These are phyloP conservation scores for Lachancea nothofagi DNA, from an alignment of 805 yeast genomes.

Conservation along the genomic window DNA sequence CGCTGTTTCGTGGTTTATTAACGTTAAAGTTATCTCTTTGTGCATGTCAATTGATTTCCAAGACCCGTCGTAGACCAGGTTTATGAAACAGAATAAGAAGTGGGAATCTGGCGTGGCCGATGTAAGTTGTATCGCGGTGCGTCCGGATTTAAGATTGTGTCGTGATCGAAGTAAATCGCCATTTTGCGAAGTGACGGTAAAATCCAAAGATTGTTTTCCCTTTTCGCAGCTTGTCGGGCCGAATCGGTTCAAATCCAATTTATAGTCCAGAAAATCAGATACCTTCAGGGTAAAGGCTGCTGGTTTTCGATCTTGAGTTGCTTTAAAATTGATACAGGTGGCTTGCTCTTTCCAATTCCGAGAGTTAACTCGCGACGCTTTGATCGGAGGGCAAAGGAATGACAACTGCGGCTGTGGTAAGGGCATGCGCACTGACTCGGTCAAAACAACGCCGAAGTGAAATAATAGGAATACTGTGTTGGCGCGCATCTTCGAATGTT, in stretches of 20 bases:
- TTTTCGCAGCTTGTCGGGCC: conserved; percentile 24
- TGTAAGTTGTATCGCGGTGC: conserved; percentile 15
- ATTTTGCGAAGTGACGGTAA: conserved; percentile 13
- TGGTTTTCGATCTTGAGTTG: conserved; percentile 1
- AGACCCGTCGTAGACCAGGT: conserved; percentile 31
- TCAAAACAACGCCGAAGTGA: neutral
- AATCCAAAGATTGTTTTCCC: conserved; percentile 22
- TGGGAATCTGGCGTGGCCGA: conserved; percentile 4
- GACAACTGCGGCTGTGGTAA: conserved; percentile 4
- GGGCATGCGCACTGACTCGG: neutral
- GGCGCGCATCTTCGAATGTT: neutral
- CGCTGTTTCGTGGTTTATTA: conserved; percentile 6
- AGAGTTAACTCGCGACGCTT: conserved; percentile 1
- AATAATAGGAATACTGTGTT: neutral
- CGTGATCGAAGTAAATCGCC: conserved; percentile 19
- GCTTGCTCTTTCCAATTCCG: conserved; percentile 1
- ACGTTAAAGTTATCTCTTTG: conserved; percentile 18
- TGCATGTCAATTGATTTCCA: conserved; percentile 30
- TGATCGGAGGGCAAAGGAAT: conserved; percentile 8
- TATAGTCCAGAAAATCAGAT: conserved; percentile 14
- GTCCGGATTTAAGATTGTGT: conserved; percentile 15
- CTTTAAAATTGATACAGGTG: conserved; percentile 3
- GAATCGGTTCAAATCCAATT: conserved; percentile 18
- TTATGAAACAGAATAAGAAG: conserved; percentile 29
- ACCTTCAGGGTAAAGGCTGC: conserved; percentile 16